Conservation (phyloP, 2,329 filamentous ascomycete species). For the Fusarium austroafricanum region DNA sequence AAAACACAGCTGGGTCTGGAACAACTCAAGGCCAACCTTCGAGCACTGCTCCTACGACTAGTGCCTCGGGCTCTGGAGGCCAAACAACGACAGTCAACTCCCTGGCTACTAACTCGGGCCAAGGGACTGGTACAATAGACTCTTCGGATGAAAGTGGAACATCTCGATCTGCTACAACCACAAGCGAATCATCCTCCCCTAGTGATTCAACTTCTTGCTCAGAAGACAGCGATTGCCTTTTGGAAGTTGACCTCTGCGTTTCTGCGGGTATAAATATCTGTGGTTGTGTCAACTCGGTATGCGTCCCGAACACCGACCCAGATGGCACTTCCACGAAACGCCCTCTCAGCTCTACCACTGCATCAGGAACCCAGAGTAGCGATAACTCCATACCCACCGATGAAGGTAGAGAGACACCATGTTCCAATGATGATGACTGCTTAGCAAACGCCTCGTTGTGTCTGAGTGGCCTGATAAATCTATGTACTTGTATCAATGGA, state of each 20-base stretch:
- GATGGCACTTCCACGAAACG: background rate
- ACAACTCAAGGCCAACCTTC: background rate
- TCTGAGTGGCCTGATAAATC: background rate
- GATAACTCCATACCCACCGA: background rate
- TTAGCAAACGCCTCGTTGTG: constrained; percentile 1
- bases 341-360: background rate
- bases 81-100: constrained; percentile 7
- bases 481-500: constrained; percentile 16
- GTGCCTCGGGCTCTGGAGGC: background rate
- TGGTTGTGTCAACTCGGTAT: constrained; percentile 5
- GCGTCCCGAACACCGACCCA: background rate
- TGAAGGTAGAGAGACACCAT: background rate
- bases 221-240: constrained; percentile 6
- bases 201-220: constrained; percentile 11
- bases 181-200: background rate
- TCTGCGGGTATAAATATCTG: constrained; percentile 14
- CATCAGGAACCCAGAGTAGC: background rate
- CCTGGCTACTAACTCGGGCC: background rate
- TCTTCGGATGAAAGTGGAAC: background rate
- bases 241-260: constrained; percentile 9
- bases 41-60: background rate
- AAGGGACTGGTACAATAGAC: background rate
- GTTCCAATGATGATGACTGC: constrained; percentile 3
- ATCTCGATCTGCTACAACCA: background rate
- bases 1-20: background rate